Percentiles rank a stretch among this genome's conserved stretches.
phyloP scores from a whole-genome alignment of 2,329 filamentous ascomycete species.

The Ploettnerulaceae sp. region DNA sequence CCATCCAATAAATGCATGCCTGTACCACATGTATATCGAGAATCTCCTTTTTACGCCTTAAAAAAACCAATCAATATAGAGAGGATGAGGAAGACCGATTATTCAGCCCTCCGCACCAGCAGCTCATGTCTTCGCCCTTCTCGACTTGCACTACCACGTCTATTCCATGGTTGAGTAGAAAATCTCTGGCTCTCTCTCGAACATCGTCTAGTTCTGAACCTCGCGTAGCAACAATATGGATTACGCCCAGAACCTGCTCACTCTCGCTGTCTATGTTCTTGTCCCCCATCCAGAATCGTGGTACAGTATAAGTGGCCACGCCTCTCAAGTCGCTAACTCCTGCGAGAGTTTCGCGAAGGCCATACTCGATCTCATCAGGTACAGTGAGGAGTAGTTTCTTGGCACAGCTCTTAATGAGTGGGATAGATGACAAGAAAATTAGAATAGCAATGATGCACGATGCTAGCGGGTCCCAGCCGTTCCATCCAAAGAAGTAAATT shows the following conservation, averaged over 20 bases:
- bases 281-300: slow-evolving; percentile 91
- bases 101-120: slow-evolving; percentile 49
- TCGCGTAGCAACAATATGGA: slow-evolving; percentile 75
- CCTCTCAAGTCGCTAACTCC: slow-evolving; percentile 78
- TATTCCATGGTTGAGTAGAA: slow-evolving; percentile 66
- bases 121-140: slow-evolving; percentile 66
- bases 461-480: slow-evolving; percentile 90
- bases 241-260: slow-evolving; percentile 68
- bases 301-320: slow-evolving; percentile 78
- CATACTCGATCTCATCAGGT: slow-evolving; percentile 81
- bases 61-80: not conserved
- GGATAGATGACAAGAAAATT: slow-evolving; percentile 88
- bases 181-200: slow-evolving; percentile 67
- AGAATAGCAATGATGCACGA: slow-evolving; percentile 90
- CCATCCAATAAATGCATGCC: slow-evolving; percentile 7
- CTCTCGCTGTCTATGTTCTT: slow-evolving; percentile 37
- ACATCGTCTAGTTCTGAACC: slow-evolving; percentile 78
- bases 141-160: slow-evolving; percentile 87
- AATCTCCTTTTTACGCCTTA: not conserved
- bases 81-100: slow-evolving; percentile 9
- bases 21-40: slow-evolving; percentile 1
- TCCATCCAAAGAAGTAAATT: slow-evolving; percentile 84
- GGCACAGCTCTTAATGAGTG: slow-evolving; percentile 80
- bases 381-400: slow-evolving; percentile 79
- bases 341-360: slow-evolving; percentile 76